Base-by-base conservation (phyloP, 2,329 filamentous ascomycete genomes). In the Boeremia lycopersici region DNA sequence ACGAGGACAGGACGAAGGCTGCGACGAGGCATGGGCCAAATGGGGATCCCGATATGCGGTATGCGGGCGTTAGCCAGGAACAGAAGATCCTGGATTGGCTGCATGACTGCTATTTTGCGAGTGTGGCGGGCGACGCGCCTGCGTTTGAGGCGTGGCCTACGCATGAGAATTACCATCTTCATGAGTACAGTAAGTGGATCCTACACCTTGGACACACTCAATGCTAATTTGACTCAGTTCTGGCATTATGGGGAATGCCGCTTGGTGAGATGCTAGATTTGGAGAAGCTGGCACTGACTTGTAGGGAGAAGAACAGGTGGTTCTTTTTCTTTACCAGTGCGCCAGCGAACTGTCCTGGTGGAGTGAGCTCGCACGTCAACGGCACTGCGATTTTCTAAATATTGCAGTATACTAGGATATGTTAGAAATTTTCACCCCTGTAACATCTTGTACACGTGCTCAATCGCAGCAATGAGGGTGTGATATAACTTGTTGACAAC, bases 41-140 rank as follows among this genome's bases (percentile, higher is more conserved):
- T 35, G 67, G 66, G 0, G 63, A 69, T 10, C 77, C 76, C 7
- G 72, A 76, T 3, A 70, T 78, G 43, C 49, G 72, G 8, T 85
- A 79, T 64, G 79, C 78, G 0, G 83, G 83, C 0, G 52, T 85
- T 3, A 77, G 77, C 41, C 82, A 84, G 59, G 81, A 83, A 44
- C 74, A 83, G 42, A 81, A 81, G 39, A 81, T 86, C 4, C 76
- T 84, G 7, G 81, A 84, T 48, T 91, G 87, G 87, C 59, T 90
- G 54, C 88, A 89, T 76, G 86, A 90, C 65, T 84, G 81, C 60
- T 86, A 87, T 47, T 90, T 91, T 61, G 79, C 87, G 0, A 85
- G 84, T 0, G 86, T 88, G 1, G 86, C 82, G 0, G 85, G 85
- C 0, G 88, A 91, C 67, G 76, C 81, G 11, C 83, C 82, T 17